A percentile compares a stretch with the other conserved stretches of the same genome.
Evolutionary conservation across 768 basidiomycete genomes (phyloP).

Genomic region (Lyophyllum semitale): DNA sequence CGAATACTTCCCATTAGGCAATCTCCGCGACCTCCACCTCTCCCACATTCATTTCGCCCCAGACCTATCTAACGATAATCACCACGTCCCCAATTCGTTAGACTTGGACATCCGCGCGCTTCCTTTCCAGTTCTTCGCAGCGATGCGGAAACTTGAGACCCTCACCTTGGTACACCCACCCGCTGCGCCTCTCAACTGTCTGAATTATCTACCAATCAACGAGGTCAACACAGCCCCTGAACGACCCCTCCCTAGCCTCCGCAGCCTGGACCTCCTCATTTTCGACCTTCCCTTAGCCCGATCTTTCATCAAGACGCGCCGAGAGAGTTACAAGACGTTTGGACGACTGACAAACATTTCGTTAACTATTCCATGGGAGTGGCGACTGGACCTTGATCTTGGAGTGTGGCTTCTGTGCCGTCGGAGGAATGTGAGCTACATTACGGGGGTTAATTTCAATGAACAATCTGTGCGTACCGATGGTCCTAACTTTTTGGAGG

Average conservation of each 20-base stretch:
- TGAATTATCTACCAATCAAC: slow-evolving; percentile 5
- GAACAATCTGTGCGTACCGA: background rate
- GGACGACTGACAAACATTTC: background rate
- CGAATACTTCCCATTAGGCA: slow-evolving; percentile 1
- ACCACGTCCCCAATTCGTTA: background rate
- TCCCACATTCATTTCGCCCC: slow-evolving; percentile 6
- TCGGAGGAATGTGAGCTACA: background rate
- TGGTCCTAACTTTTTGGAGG: too few species aligned
- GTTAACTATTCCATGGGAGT: background rate
- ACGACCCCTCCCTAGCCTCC: slow-evolving; percentile 1
- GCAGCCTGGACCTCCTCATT: background rate
- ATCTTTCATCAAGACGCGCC: slow-evolving; percentile 4
- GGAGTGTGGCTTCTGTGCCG: background rate
- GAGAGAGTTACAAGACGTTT: background rate
- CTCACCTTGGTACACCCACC: slow-evolving; percentile 6
- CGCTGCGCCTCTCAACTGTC: slow-evolving; percentile 3
- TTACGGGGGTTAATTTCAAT: background rate
- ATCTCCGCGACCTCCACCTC: slow-evolving; percentile 1
- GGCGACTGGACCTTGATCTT: background rate
- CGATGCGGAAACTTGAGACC: slow-evolving; percentile 7
- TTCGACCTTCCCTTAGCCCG: slow-evolving; percentile 10
- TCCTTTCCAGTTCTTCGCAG: slow-evolving; percentile 5
- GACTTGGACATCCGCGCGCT: background rate
- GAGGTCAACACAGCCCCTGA: background rate
- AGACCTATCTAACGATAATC: background rate